These are phyloP conservation scores for Yarrowia osloensis DNA, from an alignment of 805 yeast species.

Conservation along the genomic window DNA sequence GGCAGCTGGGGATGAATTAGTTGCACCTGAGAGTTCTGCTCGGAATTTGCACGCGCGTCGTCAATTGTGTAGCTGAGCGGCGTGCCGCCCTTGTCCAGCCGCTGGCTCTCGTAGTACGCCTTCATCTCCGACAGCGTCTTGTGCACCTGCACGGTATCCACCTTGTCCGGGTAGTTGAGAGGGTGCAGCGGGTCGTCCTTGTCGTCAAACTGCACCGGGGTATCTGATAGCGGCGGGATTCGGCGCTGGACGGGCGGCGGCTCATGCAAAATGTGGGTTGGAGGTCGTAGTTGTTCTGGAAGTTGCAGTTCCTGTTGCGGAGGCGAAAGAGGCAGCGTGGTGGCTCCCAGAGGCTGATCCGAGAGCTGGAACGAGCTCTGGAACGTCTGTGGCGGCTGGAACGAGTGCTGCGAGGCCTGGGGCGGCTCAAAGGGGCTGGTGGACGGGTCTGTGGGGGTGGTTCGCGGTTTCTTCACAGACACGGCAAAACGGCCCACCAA, in stretches of 20 bases:
- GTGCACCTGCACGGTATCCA: constrained; percentile 17
- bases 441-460: neutral
- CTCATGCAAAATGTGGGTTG: neutral
- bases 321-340: neutral
- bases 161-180: constrained; percentile 4
- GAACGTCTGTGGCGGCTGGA: neutral
- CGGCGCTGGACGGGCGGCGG: neutral
- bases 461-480: neutral
- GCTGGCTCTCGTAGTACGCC: constrained; percentile 13
- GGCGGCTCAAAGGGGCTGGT: neutral
- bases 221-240: constrained; percentile 7
- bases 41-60: neutral
- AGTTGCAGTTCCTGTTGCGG: constrained; percentile 17
- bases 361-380: constrained; percentile 3
- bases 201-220: constrained; percentile 4
- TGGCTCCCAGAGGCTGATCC: neutral
- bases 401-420: neutral
- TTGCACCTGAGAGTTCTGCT: neutral
- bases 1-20: neutral
- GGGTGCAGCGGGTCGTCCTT: constrained; percentile 10
- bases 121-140: constrained; percentile 20
- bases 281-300: constrained; percentile 1
- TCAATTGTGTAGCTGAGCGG: constrained; percentile 1
- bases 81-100: constrained; percentile 5
- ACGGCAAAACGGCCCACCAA: constrained; percentile 18